Evolutionary conservation across 2,329 filamentous ascomycete genomes (phyloP).

Genomic region (Westerdykella sp.): DNA sequence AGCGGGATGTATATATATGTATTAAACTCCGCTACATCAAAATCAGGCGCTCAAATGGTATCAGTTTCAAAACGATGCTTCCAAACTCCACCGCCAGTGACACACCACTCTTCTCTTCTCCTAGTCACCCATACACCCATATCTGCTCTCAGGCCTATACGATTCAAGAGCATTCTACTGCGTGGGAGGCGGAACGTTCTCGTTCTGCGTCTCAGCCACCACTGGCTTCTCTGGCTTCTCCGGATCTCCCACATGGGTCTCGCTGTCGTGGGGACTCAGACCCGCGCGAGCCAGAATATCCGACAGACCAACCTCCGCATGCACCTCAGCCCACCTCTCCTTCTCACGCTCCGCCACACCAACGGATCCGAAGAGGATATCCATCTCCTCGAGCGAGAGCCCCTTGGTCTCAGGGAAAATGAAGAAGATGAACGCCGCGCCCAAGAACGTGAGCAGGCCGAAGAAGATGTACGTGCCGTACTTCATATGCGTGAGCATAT

Average conservation of each 20-base stretch:
- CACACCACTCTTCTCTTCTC: no score
- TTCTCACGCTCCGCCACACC: conserved; percentile 62
- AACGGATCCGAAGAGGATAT: conserved; percentile 60
- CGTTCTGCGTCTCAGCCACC: conserved; percentile 7
- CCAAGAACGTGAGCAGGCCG: conserved; percentile 56
- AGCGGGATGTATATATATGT: no score
- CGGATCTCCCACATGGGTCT: not conserved
- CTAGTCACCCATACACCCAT: no score
- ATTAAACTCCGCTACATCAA: no score
- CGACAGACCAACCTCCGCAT: conserved; percentile 60
- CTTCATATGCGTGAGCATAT: conserved; percentile 57
- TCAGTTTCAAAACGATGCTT: no score
- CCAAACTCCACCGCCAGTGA: no score
- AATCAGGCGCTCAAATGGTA: no score
- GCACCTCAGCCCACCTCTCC: conserved; percentile 68
- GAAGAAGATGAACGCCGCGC: conserved; percentile 49
- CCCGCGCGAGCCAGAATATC: conserved; percentile 15
- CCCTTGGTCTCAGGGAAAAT: conserved; percentile 51
- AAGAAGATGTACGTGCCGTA: conserved; percentile 70
- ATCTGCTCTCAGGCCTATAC: no score
- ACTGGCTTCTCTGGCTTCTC: conserved; percentile 11
- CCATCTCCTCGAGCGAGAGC: conserved; percentile 51
- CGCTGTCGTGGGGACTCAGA: not conserved
- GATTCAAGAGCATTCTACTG: no score
- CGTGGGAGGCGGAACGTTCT: not conserved